phyloP scores from a whole-genome alignment of 352 stramenopile species.

The Pythium diclinum region DNA sequence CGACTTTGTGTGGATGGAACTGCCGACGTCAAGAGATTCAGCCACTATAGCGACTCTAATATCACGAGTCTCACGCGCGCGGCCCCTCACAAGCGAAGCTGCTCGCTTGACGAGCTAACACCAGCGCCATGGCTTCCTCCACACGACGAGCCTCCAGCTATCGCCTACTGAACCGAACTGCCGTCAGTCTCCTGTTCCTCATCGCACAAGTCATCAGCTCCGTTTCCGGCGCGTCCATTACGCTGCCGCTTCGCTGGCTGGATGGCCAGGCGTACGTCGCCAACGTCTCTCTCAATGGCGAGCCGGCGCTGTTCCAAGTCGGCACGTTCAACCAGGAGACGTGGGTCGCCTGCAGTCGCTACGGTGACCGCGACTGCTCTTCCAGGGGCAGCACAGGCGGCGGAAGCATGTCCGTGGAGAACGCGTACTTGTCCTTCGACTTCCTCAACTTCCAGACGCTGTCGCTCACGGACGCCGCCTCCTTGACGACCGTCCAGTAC shows the following conservation, averaged over 20 bases:
- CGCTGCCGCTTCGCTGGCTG: constrained; percentile 12
- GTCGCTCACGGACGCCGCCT: not conserved
- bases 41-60: not conserved
- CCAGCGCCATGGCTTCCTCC: not conserved
- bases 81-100: too few species aligned
- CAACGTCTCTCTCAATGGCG: constrained; percentile 5
- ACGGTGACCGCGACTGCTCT: not conserved
- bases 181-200: not conserved
- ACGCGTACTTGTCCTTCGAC: not conserved
- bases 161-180: not conserved
- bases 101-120: too few species aligned
- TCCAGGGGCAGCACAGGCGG: not conserved
- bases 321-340: not conserved
- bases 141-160: not conserved
- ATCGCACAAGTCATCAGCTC: not conserved
- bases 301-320: constrained; percentile 1
- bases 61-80: too few species aligned
- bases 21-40: not conserved
- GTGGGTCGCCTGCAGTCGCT: constrained; percentile 10
- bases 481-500: not conserved
- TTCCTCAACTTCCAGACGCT: not conserved
- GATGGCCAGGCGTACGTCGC: constrained; percentile 16
- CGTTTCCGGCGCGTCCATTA: not conserved
- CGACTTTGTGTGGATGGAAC: not conserved
- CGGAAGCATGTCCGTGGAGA: not conserved